A percentile compares a stretch with the other conserved stretches of the same genome.
Conservation (phyloP, 1,284 basidiomycete species). For the Psilocybe mexicana region DNA sequence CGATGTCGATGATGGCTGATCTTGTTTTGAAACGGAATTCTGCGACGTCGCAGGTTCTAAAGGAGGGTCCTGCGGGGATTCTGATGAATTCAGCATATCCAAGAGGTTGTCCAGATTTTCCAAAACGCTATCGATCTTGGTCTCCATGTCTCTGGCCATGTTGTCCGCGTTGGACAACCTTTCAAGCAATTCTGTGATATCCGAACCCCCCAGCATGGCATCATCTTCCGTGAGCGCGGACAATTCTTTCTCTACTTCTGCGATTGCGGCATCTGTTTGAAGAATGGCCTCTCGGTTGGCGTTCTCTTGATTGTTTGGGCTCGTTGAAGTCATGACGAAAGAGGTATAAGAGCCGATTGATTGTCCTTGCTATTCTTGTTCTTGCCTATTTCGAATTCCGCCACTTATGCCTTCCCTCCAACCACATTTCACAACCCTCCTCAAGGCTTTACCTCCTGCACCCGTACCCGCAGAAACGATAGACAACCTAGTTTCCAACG, state of each 20-base stretch:
- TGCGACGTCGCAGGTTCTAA: not conserved
- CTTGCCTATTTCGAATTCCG: constrained; percentile 20
- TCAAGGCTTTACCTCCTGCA: constrained; percentile 51
- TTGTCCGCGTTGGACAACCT: constrained; percentile 54
- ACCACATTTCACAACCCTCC: constrained; percentile 44
- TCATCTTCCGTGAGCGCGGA: constrained; percentile 37
- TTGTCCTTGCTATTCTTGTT: constrained; percentile 10
- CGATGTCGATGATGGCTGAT: not conserved
- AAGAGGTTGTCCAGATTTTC: constrained; percentile 56
- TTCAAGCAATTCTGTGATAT: constrained; percentile 49
- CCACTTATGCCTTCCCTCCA: constrained; percentile 40
- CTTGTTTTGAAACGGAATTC: not conserved
- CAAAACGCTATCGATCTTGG: constrained; percentile 56
- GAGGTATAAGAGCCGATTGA: constrained; percentile 1
- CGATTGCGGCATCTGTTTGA: constrained; percentile 7
- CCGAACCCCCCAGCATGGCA: constrained; percentile 26
- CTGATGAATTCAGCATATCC: constrained; percentile 38
- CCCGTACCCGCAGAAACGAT: constrained; percentile 49
- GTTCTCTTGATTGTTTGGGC: constrained; percentile 5
- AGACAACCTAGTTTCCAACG: constrained; percentile 47
- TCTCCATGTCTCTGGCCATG: constrained; percentile 57
- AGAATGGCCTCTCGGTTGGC: constrained; percentile 1
- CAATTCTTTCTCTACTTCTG: constrained; percentile 37
- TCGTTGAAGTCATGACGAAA: not conserved
- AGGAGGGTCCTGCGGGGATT: not conserved